Conservation (phyloP, 1,139 yeast genomes). For the Kodamaea anthophila region DNA sequence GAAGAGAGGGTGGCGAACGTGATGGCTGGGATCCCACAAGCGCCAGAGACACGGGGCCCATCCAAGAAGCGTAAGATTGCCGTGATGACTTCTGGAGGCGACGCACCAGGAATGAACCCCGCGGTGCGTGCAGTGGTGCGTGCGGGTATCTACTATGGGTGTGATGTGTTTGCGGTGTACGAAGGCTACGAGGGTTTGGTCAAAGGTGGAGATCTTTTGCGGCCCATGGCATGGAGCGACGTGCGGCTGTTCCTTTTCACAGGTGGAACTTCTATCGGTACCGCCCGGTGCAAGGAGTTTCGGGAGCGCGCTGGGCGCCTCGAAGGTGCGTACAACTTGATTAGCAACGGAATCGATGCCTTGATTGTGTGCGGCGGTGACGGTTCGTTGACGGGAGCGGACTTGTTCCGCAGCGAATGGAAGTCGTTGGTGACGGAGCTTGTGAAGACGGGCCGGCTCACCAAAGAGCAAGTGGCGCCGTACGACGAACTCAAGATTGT, state of each 20-base stretch:
- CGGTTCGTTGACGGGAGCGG: conserved; percentile 82
- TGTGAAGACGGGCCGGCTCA: conserved; percentile 41
- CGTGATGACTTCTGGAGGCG: conserved; percentile 86
- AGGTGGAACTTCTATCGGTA: conserved; percentile 81
- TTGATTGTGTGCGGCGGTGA: conserved; percentile 82
- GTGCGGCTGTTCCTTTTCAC: conserved; percentile 69
- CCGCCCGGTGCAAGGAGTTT: conserved; percentile 69
- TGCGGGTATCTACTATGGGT: conserved; percentile 63
- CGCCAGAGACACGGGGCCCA: conserved; percentile 4
- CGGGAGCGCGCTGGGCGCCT: conserved; percentile 64
- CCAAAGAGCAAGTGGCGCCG: conserved; percentile 45
- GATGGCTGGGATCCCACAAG: conserved; percentile 10
- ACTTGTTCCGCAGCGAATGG: conserved; percentile 73
- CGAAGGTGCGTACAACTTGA: conserved; percentile 60
- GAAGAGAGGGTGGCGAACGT: conserved; percentile 13
- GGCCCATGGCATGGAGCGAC: conserved; percentile 69
- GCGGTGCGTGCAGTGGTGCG: conserved; percentile 75
- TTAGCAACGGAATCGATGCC: conserved; percentile 70
- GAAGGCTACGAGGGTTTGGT: conserved; percentile 80
- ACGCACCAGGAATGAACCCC: conserved; percentile 84
- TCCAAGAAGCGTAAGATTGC: conserved; percentile 50
- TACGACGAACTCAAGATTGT: conserved; percentile 61
- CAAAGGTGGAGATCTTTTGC: conserved; percentile 59
- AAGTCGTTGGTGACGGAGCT: conserved; percentile 63
- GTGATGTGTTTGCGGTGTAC: conserved; percentile 66